phyloP scores from a whole-genome alignment of 768 basidiomycete species.

The Trametopsis cervina region DNA sequence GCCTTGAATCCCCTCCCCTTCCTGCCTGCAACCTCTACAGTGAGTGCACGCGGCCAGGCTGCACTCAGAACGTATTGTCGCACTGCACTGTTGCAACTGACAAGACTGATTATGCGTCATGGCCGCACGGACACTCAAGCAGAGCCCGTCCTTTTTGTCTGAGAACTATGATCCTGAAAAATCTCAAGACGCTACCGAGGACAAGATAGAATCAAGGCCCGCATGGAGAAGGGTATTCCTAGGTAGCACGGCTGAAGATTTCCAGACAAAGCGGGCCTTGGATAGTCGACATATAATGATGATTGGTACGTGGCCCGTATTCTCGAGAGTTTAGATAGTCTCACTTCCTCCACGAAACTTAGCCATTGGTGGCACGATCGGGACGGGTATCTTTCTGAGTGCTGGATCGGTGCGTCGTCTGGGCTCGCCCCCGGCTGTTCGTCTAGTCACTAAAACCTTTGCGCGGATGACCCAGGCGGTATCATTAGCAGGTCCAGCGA shows the following conservation, averaged over 20 bases:
- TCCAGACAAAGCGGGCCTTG: constrained; percentile 34
- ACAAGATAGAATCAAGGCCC: not conserved
- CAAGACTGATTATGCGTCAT: too few species aligned
- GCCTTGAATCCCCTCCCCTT: too few species aligned
- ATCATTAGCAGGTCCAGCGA: constrained; percentile 51
- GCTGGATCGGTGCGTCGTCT: constrained; percentile 37
- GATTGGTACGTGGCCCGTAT: constrained; percentile 26
- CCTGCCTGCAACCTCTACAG: too few species aligned
- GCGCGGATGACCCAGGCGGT: constrained; percentile 32
- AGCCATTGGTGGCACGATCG: constrained; percentile 53
- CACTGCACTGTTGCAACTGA: too few species aligned
- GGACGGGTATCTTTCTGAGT: constrained; percentile 56
- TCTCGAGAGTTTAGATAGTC: not conserved
- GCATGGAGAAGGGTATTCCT: constrained; percentile 20
- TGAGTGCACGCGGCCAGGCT: too few species aligned
- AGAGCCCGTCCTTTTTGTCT: too few species aligned
- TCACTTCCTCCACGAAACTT: not conserved
- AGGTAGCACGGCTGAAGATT: constrained; percentile 13
- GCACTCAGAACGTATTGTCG: too few species aligned
- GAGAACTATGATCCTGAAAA: too few species aligned
- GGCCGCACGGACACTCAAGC: too few species aligned
- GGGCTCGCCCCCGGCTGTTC: not conserved
- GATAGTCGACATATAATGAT: constrained; percentile 35
- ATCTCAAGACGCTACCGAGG: too few species aligned
- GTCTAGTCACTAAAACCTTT: constrained; percentile 2